Evolutionary conservation across 1,284 basidiomycete genomes (phyloP).

Genomic region (Fistulinella cinereoalba): DNA sequence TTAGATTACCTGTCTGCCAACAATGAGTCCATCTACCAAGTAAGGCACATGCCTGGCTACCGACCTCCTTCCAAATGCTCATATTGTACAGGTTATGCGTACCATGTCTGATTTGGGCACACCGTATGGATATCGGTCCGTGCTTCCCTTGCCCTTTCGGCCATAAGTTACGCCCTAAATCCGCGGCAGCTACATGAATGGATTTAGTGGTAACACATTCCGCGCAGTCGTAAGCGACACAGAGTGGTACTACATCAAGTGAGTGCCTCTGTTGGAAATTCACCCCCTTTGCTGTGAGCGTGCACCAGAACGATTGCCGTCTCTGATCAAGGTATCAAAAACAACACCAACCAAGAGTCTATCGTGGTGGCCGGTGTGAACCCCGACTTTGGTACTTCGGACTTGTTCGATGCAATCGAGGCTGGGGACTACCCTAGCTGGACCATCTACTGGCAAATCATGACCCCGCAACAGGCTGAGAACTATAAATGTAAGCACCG

Average conservation of each 20-base stretch:
- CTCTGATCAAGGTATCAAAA: constrained; percentile 21
- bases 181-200: constrained; percentile 16
- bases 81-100: constrained; percentile 36
- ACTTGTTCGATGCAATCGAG: constrained; percentile 39
- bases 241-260: constrained; percentile 26
- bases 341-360: constrained; percentile 36
- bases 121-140: constrained; percentile 21
- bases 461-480: constrained; percentile 36
- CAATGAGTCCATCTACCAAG: constrained; percentile 48
- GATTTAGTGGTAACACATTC: constrained; percentile 21
- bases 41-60: not conserved
- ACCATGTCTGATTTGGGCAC: constrained; percentile 31
- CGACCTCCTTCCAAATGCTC: not conserved
- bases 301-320: constrained; percentile 12
- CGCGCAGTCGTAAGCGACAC: constrained; percentile 11
- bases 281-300: not conserved
- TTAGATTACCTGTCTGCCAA: constrained; percentile 48
- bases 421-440: constrained; percentile 35
- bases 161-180: not conserved
- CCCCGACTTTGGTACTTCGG: constrained; percentile 38
- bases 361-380: constrained; percentile 34
- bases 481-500: constrained; percentile 24
- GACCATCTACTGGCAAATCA: constrained; percentile 35
- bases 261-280: not conserved
- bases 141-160: not conserved